Conservation (phyloP, 2,329 filamentous ascomycete genomes). For the Beauveria sp. region DNA sequence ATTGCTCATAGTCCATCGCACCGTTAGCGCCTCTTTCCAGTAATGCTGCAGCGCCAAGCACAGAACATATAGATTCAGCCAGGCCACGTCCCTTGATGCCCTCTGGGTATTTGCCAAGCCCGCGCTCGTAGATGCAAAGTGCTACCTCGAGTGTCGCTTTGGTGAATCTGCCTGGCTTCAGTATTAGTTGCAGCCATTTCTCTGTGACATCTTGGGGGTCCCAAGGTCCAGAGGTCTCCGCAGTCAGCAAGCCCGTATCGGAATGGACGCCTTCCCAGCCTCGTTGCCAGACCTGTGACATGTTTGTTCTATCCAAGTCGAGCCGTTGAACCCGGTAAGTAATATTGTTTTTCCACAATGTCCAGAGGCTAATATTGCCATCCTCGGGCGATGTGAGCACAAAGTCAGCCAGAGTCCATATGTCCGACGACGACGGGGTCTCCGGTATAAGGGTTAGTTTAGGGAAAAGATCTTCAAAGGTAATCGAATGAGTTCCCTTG, state of each 20-base stretch:
- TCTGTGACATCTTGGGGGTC: conserved; percentile 67
- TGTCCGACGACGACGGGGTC: conserved; percentile 61
- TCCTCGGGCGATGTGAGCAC: conserved; percentile 49
- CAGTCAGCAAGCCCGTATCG: conserved; percentile 47
- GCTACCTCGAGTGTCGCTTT: conserved; percentile 75
- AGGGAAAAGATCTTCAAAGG: conserved; percentile 66
- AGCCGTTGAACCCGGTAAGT: conserved; percentile 68
- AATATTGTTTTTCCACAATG: conserved; percentile 79
- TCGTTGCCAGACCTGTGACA: conserved; percentile 53
- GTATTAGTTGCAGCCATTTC: conserved; percentile 77
- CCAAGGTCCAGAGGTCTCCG: conserved; percentile 51
- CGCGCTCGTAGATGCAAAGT: conserved; percentile 71
- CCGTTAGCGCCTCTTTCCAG: conserved; percentile 55
- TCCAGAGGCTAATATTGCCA: conserved; percentile 59
- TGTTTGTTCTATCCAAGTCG: conserved; percentile 60
- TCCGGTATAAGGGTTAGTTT: conserved; percentile 53
- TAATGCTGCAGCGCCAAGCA: conserved; percentile 61
- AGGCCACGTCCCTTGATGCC: conserved; percentile 47
- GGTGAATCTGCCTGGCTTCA: conserved; percentile 78
- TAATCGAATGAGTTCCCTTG: conserved; percentile 54
- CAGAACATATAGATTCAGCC: conserved; percentile 67
- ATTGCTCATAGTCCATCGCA: conserved; percentile 67
- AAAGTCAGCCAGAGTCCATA: conserved; percentile 78
- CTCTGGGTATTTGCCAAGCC: conserved; percentile 31
- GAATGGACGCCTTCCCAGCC: conserved; percentile 64